A percentile compares a stretch with the other conserved stretches of the same genome.
These are phyloP conservation scores for Pseudocohnilembus persalinus DNA, from an alignment of 169 alveolate genomes.

Conservation along the genomic window DNA sequence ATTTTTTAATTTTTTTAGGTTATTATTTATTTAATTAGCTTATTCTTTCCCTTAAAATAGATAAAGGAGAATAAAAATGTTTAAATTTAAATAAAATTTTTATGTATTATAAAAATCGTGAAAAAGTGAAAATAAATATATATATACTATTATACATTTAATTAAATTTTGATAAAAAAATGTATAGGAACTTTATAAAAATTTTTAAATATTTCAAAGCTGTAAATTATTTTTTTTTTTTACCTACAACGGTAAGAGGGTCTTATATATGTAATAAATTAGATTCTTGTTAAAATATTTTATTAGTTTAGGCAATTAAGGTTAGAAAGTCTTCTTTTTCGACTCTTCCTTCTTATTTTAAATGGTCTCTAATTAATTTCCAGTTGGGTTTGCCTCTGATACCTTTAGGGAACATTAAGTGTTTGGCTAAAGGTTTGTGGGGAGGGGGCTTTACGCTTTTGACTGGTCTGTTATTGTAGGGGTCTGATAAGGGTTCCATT, in stretches of 20 bases:
- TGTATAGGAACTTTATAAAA: too few species aligned
- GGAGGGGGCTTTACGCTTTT: slow-evolving; percentile 52
- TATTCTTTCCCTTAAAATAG: too few species aligned
- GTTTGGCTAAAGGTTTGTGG: slow-evolving; percentile 32
- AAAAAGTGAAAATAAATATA: too few species aligned
- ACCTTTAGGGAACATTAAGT: slow-evolving; percentile 44
- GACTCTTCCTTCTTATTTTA: slow-evolving; percentile 44
- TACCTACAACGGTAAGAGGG: slow-evolving; percentile 55
- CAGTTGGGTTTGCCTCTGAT: slow-evolving; percentile 47
- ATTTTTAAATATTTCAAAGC: too few species aligned
- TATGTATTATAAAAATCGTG: too few species aligned
- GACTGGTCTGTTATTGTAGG: slow-evolving; percentile 39
- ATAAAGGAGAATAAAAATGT: too few species aligned
- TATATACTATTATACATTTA: too few species aligned
- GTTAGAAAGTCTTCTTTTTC: slow-evolving; percentile 38
- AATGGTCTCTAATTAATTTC: slow-evolving; percentile 42
- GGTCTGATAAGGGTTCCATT: slow-evolving; percentile 39
- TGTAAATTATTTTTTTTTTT: too few species aligned
- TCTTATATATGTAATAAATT: slow-evolving; percentile 46
- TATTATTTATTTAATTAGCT: too few species aligned
- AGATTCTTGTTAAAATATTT: slow-evolving; percentile 33
- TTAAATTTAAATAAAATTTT: too few species aligned
- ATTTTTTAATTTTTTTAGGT: too few species aligned
- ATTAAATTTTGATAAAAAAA: too few species aligned
- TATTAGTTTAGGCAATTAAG: slow-evolving; percentile 23